Evolutionary conservation across 2,329 filamentous ascomycete genomes (phyloP).

Genomic region (Lojkania enalia): DNA sequence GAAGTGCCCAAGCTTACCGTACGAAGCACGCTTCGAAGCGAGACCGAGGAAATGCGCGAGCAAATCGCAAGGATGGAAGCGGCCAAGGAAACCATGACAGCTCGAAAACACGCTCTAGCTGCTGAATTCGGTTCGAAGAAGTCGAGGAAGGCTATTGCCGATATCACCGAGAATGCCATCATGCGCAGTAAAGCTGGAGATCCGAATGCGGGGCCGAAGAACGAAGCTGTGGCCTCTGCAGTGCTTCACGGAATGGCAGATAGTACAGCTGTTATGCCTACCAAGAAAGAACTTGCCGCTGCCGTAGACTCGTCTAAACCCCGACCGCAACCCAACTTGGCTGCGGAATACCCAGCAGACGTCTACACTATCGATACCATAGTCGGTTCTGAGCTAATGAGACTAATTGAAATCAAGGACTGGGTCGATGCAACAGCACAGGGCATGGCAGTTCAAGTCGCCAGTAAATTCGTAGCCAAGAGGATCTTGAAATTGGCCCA

Average conservation of each 20-base stretch:
- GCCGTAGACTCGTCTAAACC: slow-evolving; percentile 70
- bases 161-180: slow-evolving; percentile 73
- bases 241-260: slow-evolving; percentile 67
- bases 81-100: slow-evolving; percentile 50
- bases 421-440: slow-evolving; percentile 71
- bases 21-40: slow-evolving; percentile 53
- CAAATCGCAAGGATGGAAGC: slow-evolving; percentile 29
- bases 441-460: slow-evolving; percentile 58
- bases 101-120: slow-evolving; percentile 70
- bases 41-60: slow-evolving; percentile 46
- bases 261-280: slow-evolving; percentile 67
- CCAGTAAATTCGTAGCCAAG: slow-evolving; percentile 66
- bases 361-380: slow-evolving; percentile 71
- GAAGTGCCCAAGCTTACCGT: slow-evolving; percentile 58
- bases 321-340: slow-evolving; percentile 69
- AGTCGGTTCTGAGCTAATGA: slow-evolving; percentile 69
- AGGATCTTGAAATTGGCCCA: slow-evolving; percentile 63
- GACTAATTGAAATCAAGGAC: slow-evolving; percentile 68
- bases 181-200: slow-evolving; percentile 31
- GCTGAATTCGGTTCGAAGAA: slow-evolving; percentile 85
- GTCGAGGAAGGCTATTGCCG: slow-evolving; percentile 74
- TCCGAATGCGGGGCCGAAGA: slow-evolving; percentile 19
- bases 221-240: slow-evolving; percentile 38
- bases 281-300: slow-evolving; percentile 66
- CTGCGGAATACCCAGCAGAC: slow-evolving; percentile 68